Percentiles rank a stretch among this genome's conserved stretches.
These are phyloP conservation scores for Diaporthe sp. DNA, from an alignment of 2,329 filamentous ascomycete genomes.

Conservation along the genomic window DNA sequence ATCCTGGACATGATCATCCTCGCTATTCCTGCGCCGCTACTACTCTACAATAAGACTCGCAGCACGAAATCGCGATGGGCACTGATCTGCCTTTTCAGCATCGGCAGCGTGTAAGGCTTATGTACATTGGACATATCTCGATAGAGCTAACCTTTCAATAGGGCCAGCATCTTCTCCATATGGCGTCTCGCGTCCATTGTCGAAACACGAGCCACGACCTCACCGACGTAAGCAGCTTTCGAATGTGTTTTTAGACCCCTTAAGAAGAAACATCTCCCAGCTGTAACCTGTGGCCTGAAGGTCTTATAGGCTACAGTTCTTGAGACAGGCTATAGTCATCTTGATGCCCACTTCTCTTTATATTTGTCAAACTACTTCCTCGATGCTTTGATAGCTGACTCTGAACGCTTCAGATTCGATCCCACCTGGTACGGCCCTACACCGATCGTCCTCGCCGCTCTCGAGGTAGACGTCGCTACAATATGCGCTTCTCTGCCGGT, in stretches of 20 bases:
- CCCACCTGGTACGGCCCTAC: constrained; percentile 54
- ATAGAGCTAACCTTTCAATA: constrained; percentile 24
- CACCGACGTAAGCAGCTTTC: constrained; percentile 45
- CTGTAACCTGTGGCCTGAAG: neutral
- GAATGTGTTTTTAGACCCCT: neutral
- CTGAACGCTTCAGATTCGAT: constrained; percentile 44
- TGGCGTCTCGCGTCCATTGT: constrained; percentile 51
- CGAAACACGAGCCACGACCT: constrained; percentile 48
- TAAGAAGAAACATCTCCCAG: neutral
- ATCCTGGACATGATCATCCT: constrained; percentile 51
- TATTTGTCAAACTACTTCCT: neutral
- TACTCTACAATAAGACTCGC: constrained; percentile 47
- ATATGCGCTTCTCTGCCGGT: constrained; percentile 37
- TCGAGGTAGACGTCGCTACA: constrained; percentile 50
- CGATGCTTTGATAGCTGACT: neutral
- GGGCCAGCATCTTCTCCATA: constrained; percentile 50
- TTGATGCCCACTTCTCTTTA: neutral
- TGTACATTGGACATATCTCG: neutral
- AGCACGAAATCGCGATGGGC: constrained; percentile 48
- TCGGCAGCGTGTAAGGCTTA: constrained; percentile 51
- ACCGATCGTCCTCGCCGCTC: constrained; percentile 51
- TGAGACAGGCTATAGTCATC: neutral
- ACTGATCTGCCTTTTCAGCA: constrained; percentile 48
- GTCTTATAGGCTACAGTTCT: neutral
- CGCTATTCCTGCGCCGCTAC: constrained; percentile 49